Evolutionary conservation across 257 asterid species (phyloP).

Genomic region (Penstemon barbatus): DNA sequence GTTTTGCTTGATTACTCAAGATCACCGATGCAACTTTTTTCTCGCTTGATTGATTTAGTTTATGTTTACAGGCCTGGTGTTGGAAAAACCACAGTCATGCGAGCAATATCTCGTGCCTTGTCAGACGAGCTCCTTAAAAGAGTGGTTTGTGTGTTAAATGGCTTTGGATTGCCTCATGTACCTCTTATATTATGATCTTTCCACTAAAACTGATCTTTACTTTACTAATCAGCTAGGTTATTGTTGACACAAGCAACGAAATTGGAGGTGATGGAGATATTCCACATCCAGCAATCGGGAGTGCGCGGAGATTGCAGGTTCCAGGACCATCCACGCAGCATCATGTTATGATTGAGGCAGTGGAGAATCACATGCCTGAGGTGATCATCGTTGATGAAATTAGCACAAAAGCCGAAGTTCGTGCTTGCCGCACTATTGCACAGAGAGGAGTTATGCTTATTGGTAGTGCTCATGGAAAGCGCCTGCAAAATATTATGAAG

Average conservation of each 20-base stretch:
- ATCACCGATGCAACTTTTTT: conserved; percentile 2
- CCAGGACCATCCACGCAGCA: conserved; percentile 67
- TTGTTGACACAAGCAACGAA: conserved; percentile 82
- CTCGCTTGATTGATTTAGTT: conserved; percentile 22
- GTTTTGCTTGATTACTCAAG: not conserved
- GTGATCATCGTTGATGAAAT: conserved; percentile 82
- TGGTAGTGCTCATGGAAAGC: conserved; percentile 81
- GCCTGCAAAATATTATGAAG: conserved; percentile 63
- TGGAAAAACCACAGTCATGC: conserved; percentile 76
- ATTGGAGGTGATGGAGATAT: conserved; percentile 86
- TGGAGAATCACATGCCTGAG: conserved; percentile 91
- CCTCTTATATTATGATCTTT: conserved; percentile 8
- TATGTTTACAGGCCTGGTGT: conserved; percentile 70
- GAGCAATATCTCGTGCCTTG: conserved; percentile 69
- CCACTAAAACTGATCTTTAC: conserved; percentile 16
- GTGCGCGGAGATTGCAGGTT: conserved; percentile 81
- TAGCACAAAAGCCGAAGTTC: conserved; percentile 74
- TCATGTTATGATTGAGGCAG: conserved; percentile 80
- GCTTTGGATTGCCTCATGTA: conserved; percentile 7
- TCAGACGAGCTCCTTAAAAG: conserved; percentile 75
- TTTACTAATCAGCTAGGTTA: conserved; percentile 55
- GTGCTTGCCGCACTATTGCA: conserved; percentile 74
- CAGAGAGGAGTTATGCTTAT: conserved; percentile 91
- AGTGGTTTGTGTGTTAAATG: conserved; percentile 60
- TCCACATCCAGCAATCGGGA: conserved; percentile 78